Conservation (phyloP, 2,329 filamentous ascomycete species). For the Alternaria gaisen region DNA sequence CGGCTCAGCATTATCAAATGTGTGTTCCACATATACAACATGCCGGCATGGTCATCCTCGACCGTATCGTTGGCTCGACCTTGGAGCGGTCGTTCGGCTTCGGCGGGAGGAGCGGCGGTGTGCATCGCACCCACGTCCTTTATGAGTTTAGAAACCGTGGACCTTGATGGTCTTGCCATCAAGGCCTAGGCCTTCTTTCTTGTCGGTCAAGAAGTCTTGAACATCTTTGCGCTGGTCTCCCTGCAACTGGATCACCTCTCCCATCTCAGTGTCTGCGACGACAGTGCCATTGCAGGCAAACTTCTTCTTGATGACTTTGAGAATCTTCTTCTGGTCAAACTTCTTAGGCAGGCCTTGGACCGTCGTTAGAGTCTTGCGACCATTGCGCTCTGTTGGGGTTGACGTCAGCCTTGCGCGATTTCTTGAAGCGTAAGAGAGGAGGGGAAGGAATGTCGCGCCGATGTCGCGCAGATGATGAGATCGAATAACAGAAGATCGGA, state of each 20-base stretch:
- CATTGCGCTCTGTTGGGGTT: conserved; percentile 86
- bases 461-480: background rate
- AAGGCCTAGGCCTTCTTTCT: conserved; percentile 91
- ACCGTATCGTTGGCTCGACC: conserved; percentile 11
- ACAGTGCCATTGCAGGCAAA: conserved; percentile 99
- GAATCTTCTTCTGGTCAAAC: conserved; percentile 99
- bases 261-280: conserved; percentile 94
- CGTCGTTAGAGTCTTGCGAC: conserved; percentile 99
- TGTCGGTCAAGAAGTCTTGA: conserved; percentile 94
- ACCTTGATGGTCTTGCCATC: conserved; percentile 98
- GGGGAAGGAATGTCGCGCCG: background rate
- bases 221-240: conserved; percentile 99
- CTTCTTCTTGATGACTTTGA: conserved; percentile 99
- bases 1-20: conserved; percentile 25
- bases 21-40: conserved; percentile 8
- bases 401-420: conserved; percentile 53
- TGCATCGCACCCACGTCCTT: conserved; percentile 12
- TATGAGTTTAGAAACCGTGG: conserved; percentile 43
- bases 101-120: conserved; percentile 15
- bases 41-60: conserved; percentile 15
- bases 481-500: background rate
- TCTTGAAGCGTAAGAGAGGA: conserved; percentile 3
- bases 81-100: conserved; percentile 16
- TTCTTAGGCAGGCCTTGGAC: conserved; percentile 99
- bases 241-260: conserved; percentile 99